Percentiles rank a stretch among this genome's conserved stretches.
Conservation (phyloP, 805 yeast species). For the Kluyveromyces dobzhanskii region DNA sequence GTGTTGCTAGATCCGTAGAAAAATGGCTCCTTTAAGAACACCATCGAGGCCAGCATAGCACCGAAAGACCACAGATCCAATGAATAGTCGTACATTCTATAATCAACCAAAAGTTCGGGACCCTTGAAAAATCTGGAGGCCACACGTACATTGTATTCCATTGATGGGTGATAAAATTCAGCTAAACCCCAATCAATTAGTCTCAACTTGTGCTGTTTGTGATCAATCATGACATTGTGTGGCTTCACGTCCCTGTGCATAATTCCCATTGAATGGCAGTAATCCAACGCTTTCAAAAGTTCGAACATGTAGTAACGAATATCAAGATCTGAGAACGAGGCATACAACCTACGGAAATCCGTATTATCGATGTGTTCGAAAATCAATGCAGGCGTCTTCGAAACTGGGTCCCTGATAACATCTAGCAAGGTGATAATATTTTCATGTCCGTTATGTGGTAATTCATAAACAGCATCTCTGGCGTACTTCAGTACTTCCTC, state of each 20-base stretch:
- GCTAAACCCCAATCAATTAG: constrained; percentile 95
- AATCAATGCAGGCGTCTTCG: constrained; percentile 78
- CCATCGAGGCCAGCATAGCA: constrained; percentile 83
- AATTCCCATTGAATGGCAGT: constrained; percentile 88
- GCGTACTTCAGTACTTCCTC: constrained; percentile 19
- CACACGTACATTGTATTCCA: constrained; percentile 86
- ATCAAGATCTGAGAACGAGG: constrained; percentile 66
- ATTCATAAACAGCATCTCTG: constrained; percentile 21
- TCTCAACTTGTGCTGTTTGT: constrained; percentile 55
- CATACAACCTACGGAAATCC: constrained; percentile 75
- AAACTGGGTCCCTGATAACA: constrained; percentile 70
- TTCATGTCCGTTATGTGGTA: constrained; percentile 37
- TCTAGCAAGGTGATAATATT: constrained; percentile 72
- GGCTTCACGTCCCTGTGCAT: constrained; percentile 96
- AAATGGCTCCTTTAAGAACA: constrained; percentile 85
- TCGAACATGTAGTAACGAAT: constrained; percentile 78
- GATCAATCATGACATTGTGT: constrained; percentile 93
- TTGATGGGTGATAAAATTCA: constrained; percentile 84
- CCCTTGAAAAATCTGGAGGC: constrained; percentile 92
- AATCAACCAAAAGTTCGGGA: constrained; percentile 81
- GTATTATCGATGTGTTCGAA: constrained; percentile 80
- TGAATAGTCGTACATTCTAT: constrained; percentile 84
- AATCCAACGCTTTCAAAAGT: constrained; percentile 76
- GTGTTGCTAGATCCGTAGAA: constrained; percentile 87
- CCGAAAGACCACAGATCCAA: constrained; percentile 93